phyloP scores from a whole-genome alignment of 768 basidiomycete genomes.

The Phylloporus sp. region DNA sequence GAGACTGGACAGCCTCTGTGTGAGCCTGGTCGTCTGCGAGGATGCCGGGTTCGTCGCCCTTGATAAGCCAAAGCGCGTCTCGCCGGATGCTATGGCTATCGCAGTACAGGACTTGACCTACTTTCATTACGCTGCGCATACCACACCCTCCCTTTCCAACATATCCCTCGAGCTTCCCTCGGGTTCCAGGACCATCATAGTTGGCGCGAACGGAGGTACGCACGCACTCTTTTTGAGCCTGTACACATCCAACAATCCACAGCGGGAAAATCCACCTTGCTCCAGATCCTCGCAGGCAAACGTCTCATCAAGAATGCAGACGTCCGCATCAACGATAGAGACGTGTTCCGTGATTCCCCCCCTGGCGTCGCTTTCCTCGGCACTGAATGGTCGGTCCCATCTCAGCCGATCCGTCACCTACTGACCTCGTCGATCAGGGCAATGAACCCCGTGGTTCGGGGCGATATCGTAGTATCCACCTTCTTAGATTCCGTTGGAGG shows the following conservation, averaged over 20 bases:
- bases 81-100: constrained; percentile 16
- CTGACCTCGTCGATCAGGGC: constrained; percentile 54
- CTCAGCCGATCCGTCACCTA: neutral
- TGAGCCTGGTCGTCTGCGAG: neutral
- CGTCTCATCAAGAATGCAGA: constrained; percentile 61
- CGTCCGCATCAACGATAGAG: constrained; percentile 68
- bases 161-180: constrained; percentile 61
- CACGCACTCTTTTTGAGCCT: neutral
- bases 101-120: constrained; percentile 54
- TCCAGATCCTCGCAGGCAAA: constrained; percentile 93
- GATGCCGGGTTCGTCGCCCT: too few species aligned
- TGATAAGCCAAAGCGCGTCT: too few species aligned
- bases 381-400: constrained; percentile 75
- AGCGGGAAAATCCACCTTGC: constrained; percentile 95
- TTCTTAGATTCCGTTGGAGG: constrained; percentile 98
- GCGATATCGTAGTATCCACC: constrained; percentile 86
- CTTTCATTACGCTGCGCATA: constrained; percentile 39
- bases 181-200: constrained; percentile 79
- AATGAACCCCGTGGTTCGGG: constrained; percentile 92
- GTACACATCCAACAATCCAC: neutral
- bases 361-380: constrained; percentile 81
- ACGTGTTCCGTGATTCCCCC: constrained; percentile 88
- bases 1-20: neutral
- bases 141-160: constrained; percentile 52
- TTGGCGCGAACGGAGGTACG: constrained; percentile 93